phyloP scores from a whole-genome alignment of 2,329 filamentous ascomycete genomes.

The Trichoderma afroharzianum region DNA sequence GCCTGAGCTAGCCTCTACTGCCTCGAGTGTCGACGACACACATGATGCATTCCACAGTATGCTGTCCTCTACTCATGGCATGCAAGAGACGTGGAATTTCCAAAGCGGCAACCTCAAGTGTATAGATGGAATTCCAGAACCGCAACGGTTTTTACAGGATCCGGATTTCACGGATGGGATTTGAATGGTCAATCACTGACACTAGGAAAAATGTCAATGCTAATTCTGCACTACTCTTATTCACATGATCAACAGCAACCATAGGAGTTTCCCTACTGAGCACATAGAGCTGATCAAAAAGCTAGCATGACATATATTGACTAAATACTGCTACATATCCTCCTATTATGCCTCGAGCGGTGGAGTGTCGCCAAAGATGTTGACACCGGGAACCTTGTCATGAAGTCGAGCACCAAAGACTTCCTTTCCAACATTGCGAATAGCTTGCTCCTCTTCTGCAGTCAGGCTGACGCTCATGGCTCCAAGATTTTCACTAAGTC shows the following conservation, averaged over 20 bases:
- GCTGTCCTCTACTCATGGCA: background rate
- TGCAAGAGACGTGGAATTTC: background rate
- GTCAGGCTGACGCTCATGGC: background rate
- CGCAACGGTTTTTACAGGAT: background rate
- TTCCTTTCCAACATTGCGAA: background rate
- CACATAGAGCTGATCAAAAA: background rate
- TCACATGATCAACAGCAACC: background rate
- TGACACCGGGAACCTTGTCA: background rate
- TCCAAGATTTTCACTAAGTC: background rate
- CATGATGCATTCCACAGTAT: background rate
- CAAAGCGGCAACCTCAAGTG: background rate
- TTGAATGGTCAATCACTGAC: background rate
- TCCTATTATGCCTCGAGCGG: background rate
- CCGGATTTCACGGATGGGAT: background rate
- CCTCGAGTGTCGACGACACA: background rate
- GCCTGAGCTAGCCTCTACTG: background rate
- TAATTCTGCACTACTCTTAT: background rate
- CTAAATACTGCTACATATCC: background rate
- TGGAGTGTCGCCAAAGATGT: constrained; percentile 1
- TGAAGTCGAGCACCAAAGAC: background rate
- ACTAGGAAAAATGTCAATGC: background rate
- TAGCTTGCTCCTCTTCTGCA: background rate
- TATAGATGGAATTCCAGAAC: background rate
- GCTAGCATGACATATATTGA: background rate
- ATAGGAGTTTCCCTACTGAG: background rate